phyloP scores from a whole-genome alignment of 2,329 filamentous ascomycete genomes.

The Curvularia lunata region DNA sequence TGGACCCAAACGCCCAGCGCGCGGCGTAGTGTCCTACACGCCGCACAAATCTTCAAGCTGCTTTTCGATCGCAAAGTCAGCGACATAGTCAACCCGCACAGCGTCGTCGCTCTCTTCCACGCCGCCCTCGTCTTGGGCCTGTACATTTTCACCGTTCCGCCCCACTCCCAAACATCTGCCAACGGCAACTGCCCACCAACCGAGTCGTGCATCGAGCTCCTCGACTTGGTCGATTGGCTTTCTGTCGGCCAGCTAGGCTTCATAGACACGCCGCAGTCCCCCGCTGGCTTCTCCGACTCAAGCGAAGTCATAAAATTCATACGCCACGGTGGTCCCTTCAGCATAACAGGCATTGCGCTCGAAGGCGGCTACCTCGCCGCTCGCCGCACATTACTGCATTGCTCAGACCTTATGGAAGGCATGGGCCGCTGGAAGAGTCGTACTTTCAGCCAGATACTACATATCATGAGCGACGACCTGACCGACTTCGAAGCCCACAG shows the following conservation, averaged over 20 bases:
- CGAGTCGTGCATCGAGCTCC: constrained; percentile 53
- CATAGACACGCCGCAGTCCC: constrained; percentile 39
- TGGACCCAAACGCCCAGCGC: constrained; percentile 61
- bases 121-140: constrained; percentile 59
- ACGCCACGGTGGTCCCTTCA: constrained; percentile 56
- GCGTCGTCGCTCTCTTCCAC: constrained; percentile 58
- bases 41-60: constrained; percentile 59
- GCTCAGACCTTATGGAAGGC: constrained; percentile 60
- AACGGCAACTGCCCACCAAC: constrained; percentile 38
- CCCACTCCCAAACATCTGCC: constrained; percentile 6
- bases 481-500: constrained; percentile 42
- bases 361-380: constrained; percentile 60
- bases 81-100: constrained; percentile 60
- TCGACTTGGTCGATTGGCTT: constrained; percentile 60
- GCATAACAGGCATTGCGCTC: constrained; percentile 56
- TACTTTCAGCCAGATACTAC: constrained; percentile 59
- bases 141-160: constrained; percentile 58
- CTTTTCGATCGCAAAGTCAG: constrained; percentile 60
- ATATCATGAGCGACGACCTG: constrained; percentile 62
- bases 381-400: constrained; percentile 59
- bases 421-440: constrained; percentile 59
- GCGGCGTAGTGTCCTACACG: constrained; percentile 58
- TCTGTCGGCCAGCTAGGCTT: constrained; percentile 56
- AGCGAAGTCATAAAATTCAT: constrained; percentile 54
- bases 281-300: constrained; percentile 35